Evolutionary conservation across 2,329 filamentous ascomycete species (phyloP), one percentile per base, ranked within the genome.

Genomic region (Cordyceps tenuipes): DNA sequence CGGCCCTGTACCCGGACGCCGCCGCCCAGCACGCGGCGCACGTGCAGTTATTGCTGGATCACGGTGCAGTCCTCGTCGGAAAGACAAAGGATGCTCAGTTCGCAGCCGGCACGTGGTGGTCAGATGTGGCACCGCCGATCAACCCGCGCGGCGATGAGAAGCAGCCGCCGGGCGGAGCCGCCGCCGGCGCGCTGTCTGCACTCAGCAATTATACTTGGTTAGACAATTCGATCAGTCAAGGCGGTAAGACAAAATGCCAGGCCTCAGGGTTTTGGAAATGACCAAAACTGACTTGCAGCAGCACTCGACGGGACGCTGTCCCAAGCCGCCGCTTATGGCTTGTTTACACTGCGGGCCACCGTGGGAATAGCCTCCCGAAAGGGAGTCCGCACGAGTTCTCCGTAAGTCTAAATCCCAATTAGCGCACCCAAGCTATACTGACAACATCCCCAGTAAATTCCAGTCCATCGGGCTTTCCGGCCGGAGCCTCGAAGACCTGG

Each of bases 1-100:
- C 77, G 23, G 71, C 78, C 39, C 69, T 87, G 3, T 81, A 84
- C 58, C 72, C 75, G 1, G 66, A 75, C 3, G 72, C 75, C 0
- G 68, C 67, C 4, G 75, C 70, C 2, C 66, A 65, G 3, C 85
- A 81, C 1, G 79, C 81, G 0, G 67, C 77, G 0, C 74, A 79
- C 1, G 76, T 85, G 0, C 79, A 83, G 55, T 73, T 75, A 2
- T 69, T 90, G 0, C 75, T 88, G 3, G 78, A 84, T 57, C 77
- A 82, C 2, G 86, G 87, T 0, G 85, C 82, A 0, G 69, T 82
- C 9, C 67, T 83, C 12, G 71, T 83, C 0, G 80, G 81, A 3
- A 83, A 82, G 69, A 79, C 78, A 23, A 82, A 79, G 63, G 75
- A 76, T 2, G 72, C 76, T 1, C 78, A 80, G 62, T 76, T 83